A percentile compares a stretch with the other conserved stretches of the same genome.
phyloP scores from a whole-genome alignment of 371 early-diverging fungal species.

The Choanephora cucurbitarum region DNA sequence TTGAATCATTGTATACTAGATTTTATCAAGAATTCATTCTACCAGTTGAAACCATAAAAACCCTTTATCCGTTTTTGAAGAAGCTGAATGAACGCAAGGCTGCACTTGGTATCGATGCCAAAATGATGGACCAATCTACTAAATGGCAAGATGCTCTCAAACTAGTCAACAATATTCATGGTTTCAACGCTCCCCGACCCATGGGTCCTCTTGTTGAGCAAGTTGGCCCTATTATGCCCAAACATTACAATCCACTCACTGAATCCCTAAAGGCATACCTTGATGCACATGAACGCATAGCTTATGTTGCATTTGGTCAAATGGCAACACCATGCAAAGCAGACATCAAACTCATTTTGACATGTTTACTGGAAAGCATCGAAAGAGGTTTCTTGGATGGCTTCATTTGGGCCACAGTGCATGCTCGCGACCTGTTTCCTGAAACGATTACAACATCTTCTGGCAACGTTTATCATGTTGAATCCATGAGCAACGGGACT shows the following conservation, averaged over 20 bases:
- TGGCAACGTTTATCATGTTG: conserved; percentile 2
- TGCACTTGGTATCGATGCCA: not conserved
- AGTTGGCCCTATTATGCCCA: conserved; percentile 35
- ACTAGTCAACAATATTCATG: conserved; percentile 27
- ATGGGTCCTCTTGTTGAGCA: conserved; percentile 34
- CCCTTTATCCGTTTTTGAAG: not conserved
- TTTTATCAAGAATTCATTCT: conserved; percentile 6
- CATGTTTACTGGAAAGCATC: conserved; percentile 19
- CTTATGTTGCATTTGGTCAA: conserved; percentile 47
- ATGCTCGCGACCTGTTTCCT: conserved; percentile 13
- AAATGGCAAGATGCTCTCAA: conserved; percentile 22
- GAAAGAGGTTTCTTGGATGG: conserved; percentile 32
- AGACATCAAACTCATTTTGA: conserved; percentile 21
- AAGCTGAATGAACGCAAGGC: conserved; percentile 1
- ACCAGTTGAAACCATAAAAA: not conserved
- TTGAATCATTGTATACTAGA: not conserved
- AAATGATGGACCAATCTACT: not conserved
- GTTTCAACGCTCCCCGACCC: conserved; percentile 28
- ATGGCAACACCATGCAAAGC: conserved; percentile 15
- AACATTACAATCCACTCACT: conserved; percentile 21
- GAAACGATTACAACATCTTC: conserved; percentile 10
- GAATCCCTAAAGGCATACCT: conserved; percentile 17
- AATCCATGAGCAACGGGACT: conserved; percentile 1
- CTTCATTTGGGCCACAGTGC: conserved; percentile 31
- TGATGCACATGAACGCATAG: conserved; percentile 23